A percentile compares a stretch with the other conserved stretches of the same genome.
These are phyloP conservation scores for Daldinia decipiens DNA, from an alignment of 495 filamentous ascomycete genomes.

Conservation along the genomic window DNA sequence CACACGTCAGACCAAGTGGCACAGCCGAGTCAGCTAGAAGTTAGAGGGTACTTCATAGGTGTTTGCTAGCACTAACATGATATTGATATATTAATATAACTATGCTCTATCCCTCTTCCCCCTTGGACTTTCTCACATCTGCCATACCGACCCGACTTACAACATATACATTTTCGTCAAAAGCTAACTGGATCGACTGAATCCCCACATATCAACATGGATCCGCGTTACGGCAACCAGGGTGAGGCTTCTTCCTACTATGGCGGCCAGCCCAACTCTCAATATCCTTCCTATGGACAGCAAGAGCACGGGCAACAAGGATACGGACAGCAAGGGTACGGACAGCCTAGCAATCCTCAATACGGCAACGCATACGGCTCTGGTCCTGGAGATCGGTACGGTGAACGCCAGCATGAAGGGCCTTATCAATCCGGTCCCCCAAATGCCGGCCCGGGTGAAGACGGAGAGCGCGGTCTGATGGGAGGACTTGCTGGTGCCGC, in stretches of 20 bases:
- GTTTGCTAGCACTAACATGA: background rate
- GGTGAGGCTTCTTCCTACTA: conserved; percentile 33
- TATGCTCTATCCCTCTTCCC: background rate
- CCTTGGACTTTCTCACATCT: background rate
- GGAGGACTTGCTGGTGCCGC: conserved; percentile 50
- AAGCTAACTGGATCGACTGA: background rate
- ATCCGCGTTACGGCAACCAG: conserved; percentile 24
- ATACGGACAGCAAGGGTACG: conserved; percentile 2
- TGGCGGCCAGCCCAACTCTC: conserved; percentile 15
- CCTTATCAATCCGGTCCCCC: conserved; percentile 12
- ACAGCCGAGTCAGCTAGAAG: conserved; percentile 6
- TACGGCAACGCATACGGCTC: conserved; percentile 9
- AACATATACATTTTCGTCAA: background rate
- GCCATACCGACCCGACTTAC: too few relatives aligned
- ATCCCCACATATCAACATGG: conserved; percentile 17
- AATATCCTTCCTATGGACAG: too few relatives aligned
- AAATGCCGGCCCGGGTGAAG: conserved; percentile 20
- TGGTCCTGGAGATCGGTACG: background rate
- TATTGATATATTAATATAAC: conserved; percentile 13
- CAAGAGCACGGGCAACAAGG: too few relatives aligned
- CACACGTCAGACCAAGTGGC: conserved; percentile 32
- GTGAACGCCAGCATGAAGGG: conserved; percentile 1
- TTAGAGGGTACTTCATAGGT: background rate
- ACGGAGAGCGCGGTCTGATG: conserved; percentile 51
- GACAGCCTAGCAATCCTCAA: conserved; percentile 15